A percentile compares a stretch with the other conserved stretches of the same genome.
Evolutionary conservation across 805 yeast genomes (phyloP).

Genomic region (Candida pini): DNA sequence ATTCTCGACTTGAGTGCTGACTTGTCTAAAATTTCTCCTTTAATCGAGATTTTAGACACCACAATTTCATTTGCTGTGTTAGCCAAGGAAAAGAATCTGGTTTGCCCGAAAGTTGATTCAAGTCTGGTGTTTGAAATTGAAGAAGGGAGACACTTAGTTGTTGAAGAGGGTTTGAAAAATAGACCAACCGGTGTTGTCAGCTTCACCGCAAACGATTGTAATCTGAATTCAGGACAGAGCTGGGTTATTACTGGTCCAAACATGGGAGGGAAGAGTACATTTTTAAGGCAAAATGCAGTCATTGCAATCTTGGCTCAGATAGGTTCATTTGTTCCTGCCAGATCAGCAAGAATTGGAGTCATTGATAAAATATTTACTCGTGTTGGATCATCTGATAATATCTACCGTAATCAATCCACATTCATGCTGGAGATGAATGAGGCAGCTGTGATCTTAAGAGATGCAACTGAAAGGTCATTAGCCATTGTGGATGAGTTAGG

Average conservation of each 20-base stretch:
- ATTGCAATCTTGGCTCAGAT: constrained; percentile 66
- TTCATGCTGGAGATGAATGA: constrained; percentile 93
- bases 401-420: constrained; percentile 74
- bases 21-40: constrained; percentile 44
- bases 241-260: constrained; percentile 86
- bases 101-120: constrained; percentile 56
- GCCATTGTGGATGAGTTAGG: constrained; percentile 87
- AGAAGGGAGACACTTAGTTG: constrained; percentile 81
- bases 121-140: constrained; percentile 42
- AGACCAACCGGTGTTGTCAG: constrained; percentile 34
- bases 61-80: constrained; percentile 65
- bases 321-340: constrained; percentile 71
- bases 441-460: constrained; percentile 60
- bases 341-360: constrained; percentile 55
- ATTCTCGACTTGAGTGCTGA: constrained; percentile 39
- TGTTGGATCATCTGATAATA: constrained; percentile 80
- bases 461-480: constrained; percentile 62
- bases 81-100: constrained; percentile 62
- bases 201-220: constrained; percentile 45
- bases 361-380: constrained; percentile 78
- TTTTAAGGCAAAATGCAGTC: constrained; percentile 66
- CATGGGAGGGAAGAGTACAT: constrained; percentile 83
- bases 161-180: constrained; percentile 62
- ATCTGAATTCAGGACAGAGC: constrained; percentile 25
- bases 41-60: constrained; percentile 62